Evolutionary conservation across 1,284 basidiomycete species (phyloP), one percentile per base, ranked within the genome.

Genomic region (Neolentinus lepideus): DNA sequence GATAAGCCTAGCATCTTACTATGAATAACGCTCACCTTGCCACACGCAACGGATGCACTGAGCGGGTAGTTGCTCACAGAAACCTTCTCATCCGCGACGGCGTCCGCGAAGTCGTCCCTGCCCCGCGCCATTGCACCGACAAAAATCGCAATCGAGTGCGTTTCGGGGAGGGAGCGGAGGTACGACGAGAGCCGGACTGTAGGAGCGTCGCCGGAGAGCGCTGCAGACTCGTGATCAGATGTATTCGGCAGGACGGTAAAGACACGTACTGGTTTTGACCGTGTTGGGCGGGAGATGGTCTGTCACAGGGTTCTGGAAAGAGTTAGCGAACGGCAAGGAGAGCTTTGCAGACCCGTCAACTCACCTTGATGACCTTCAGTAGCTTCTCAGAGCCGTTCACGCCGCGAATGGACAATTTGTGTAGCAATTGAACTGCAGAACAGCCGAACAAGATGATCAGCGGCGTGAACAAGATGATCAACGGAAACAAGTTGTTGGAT

Each of bases 121-220:
- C 94, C 94, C 60, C 94, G 79, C 2, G 94, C 94, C 94, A 98
- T 98, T 19, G 97, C 96, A 56, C 96, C 97, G 52, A 99, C 94
- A 67, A 98, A 98, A 54, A 99, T 92, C 12, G 93, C 94, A 57
- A 99, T 77, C 36, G 88, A 88, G 65, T 98, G 93, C 11, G 92
- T 90, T 58, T 88, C 80, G 0, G 96, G 95, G 1, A 94, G 73
- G 0, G 80, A 86, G 1, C 84, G 83, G 27, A 99, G 77, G 73
- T 94, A 98, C 60, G 82, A 77, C 3, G 90, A 91, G 46, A 99
- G 74, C 46, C 91, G 82, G 60, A 92, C 79, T 1, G 90, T 91
- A 3, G 85, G 90, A 0, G 95, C 88, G 65, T 99, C 95, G 56
- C 90, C 94, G 22, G 91, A 98, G 21, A 98, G 82, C 1, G 97